A percentile compares a stretch with the other conserved stretches of the same genome.
Evolutionary conservation across 1,139 yeast genomes (phyloP).

Genomic region (Neolecta irregularis): DNA sequence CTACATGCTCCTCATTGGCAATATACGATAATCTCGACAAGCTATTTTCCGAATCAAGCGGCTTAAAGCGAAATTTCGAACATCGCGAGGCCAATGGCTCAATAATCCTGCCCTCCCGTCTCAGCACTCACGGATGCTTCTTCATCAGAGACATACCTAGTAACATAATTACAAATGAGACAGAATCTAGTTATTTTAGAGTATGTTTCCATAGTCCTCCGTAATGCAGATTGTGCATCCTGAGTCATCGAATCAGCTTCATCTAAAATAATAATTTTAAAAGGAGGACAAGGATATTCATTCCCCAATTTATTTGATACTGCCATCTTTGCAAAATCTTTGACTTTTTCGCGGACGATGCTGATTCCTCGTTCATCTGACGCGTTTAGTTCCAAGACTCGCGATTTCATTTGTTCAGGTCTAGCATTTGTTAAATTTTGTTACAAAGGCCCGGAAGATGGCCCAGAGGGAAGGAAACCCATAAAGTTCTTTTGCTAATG

Average conservation of each 20-base stretch:
- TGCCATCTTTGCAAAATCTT: slow-evolving; percentile 76
- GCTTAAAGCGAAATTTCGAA: slow-evolving; percentile 80
- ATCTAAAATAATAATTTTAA: slow-evolving; percentile 66
- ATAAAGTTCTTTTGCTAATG: slow-evolving; percentile 68
- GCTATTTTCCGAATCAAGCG: slow-evolving; percentile 58
- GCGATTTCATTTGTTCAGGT: slow-evolving; percentile 40
- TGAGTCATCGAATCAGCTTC: slow-evolving; percentile 99
- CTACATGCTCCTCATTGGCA: slow-evolving; percentile 36
- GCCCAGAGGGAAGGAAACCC: slow-evolving; percentile 26
- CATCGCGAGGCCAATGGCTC: slow-evolving; percentile 95
- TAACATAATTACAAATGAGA: slow-evolving; percentile 84
- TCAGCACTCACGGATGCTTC: not conserved
- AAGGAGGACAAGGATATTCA: slow-evolving; percentile 87
- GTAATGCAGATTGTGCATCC: slow-evolving; percentile 88
- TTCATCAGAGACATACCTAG: slow-evolving; percentile 27
- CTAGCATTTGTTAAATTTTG: not conserved
- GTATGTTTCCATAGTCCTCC: slow-evolving; percentile 94
- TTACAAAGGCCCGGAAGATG: not conserved
- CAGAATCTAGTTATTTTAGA: slow-evolving; percentile 86
- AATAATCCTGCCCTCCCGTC: slow-evolving; percentile 41
- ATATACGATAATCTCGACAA: slow-evolving; percentile 48
- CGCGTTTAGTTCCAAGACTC: slow-evolving; percentile 86
- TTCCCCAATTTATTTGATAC: slow-evolving; percentile 64
- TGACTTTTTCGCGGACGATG: slow-evolving; percentile 79
- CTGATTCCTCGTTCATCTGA: slow-evolving; percentile 94